Conservation (phyloP, 768 basidiomycete genomes). For the Pisolithus tinctorius region DNA sequence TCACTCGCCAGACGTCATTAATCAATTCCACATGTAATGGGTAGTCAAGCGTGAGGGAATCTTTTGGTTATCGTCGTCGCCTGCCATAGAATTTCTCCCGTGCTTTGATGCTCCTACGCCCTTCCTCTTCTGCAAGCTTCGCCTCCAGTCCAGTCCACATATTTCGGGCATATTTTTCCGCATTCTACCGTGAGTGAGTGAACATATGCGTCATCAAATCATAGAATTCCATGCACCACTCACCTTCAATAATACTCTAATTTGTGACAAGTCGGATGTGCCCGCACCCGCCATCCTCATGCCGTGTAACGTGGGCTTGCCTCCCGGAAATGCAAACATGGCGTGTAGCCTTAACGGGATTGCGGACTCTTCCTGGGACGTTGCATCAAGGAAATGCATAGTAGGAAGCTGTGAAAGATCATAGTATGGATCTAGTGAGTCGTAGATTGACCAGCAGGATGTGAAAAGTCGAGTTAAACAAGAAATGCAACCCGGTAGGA, state of each 20-base stretch:
- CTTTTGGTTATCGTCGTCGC: constrained; percentile 7
- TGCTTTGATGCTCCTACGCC: constrained; percentile 53
- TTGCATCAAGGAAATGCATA: constrained; percentile 69
- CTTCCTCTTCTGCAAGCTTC: constrained; percentile 61
- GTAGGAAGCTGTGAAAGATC: constrained; percentile 41
- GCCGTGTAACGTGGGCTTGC: constrained; percentile 45
- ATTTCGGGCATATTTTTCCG: constrained; percentile 57
- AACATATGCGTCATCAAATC: too few relatives aligned
- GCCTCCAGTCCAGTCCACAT: constrained; percentile 49
- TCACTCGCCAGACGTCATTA: too few relatives aligned
- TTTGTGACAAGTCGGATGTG: constrained; percentile 41
- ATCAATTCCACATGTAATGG: too few relatives aligned
- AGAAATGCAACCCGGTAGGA: too few relatives aligned
- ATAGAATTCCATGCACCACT: background rate
- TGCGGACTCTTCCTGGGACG: constrained; percentile 62
- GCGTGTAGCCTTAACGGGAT: constrained; percentile 54
- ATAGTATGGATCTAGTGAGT: background rate
- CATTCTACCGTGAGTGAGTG: constrained; percentile 54
- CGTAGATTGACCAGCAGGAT: too few relatives aligned
- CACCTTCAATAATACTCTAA: constrained; percentile 54
- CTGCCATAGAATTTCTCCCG: constrained; percentile 41
- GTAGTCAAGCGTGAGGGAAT: background rate
- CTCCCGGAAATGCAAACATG: constrained; percentile 52
- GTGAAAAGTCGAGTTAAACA: too few relatives aligned
- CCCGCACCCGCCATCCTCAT: constrained; percentile 61